A percentile compares a stretch with the other conserved stretches of the same genome.
Conservation (phyloP, 1,139 yeast species). For the Saccharomycopsis hybrid region DNA sequence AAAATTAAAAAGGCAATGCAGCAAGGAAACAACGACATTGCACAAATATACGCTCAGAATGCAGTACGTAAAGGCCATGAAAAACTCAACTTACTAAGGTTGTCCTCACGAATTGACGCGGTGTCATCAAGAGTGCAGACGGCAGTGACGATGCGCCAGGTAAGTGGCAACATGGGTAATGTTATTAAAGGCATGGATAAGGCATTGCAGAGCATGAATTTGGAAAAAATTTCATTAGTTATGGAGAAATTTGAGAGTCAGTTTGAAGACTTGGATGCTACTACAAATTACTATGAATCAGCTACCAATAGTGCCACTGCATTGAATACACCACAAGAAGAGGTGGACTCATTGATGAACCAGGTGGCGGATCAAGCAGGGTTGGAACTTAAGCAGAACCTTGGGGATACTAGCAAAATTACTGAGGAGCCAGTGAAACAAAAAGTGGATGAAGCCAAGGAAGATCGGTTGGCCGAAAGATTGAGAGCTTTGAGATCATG, state of each 20-base stretch:
- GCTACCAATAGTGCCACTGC: conserved; percentile 90
- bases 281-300: conserved; percentile 86
- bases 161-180: conserved; percentile 83
- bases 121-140: conserved; percentile 92
- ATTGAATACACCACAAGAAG: conserved; percentile 86
- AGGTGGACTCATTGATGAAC: conserved; percentile 84
- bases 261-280: conserved; percentile 92
- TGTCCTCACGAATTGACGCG: conserved; percentile 89
- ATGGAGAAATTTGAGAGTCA: conserved; percentile 97
- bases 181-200: conserved; percentile 95
- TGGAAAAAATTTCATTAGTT: conserved; percentile 84
- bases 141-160: conserved; percentile 20
- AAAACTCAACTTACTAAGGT: conserved; percentile 68
- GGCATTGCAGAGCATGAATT: conserved; percentile 92
- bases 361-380: conserved; percentile 99
- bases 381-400: conserved; percentile 79
- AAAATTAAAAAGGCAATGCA: conserved; percentile 84
- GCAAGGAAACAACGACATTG: conserved; percentile 88
- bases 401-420: conserved; percentile 44
- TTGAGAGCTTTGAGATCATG: conserved; percentile 66
- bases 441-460: conserved; percentile 65
- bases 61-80: conserved; percentile 92
- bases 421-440: conserved; percentile 33
- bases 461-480: conserved; percentile 82
- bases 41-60: conserved; percentile 89